Conservation (phyloP, 352 stramenopile species). For the Phytopythium delawarense region DNA sequence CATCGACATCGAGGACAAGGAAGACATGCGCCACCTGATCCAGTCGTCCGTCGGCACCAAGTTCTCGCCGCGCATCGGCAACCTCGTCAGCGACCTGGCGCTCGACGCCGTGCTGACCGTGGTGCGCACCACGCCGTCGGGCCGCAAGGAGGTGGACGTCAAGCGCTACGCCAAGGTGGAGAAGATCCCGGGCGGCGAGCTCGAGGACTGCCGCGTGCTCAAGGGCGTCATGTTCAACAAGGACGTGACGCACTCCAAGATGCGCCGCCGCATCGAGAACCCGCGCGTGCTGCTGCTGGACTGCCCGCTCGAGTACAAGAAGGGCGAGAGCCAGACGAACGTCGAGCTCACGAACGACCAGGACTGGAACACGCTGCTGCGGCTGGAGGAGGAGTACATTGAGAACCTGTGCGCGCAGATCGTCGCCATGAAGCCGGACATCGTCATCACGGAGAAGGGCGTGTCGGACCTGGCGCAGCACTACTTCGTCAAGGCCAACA, state of each 20-base stretch:
- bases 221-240: constrained; percentile 99
- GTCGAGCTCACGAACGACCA: constrained; percentile 99
- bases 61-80: constrained; percentile 96
- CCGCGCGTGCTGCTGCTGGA: constrained; percentile 98
- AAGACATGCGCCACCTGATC: constrained; percentile 95
- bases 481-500: constrained; percentile 99
- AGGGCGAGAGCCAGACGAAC: constrained; percentile 97
- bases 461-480: constrained; percentile 99
- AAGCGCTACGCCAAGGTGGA: constrained; percentile 99
- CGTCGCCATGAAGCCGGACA: constrained; percentile 98
- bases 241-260: constrained; percentile 99
- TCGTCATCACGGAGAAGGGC: constrained; percentile 99
- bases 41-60: constrained; percentile 98
- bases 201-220: constrained; percentile 93
- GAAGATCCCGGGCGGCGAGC: constrained; percentile 98
- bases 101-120: constrained; percentile 97
- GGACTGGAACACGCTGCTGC: constrained; percentile 97
- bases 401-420: constrained; percentile 99
- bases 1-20: constrained; percentile 96
- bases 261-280: constrained; percentile 98
- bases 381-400: constrained; percentile 99
- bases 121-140: constrained; percentile 75
- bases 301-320: constrained; percentile 99
- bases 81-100: constrained; percentile 96
- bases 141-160: constrained; percentile 96